Base-by-base conservation (phyloP, 2,329 filamentous ascomycete species). In the Talaromyces amestolkiae region DNA sequence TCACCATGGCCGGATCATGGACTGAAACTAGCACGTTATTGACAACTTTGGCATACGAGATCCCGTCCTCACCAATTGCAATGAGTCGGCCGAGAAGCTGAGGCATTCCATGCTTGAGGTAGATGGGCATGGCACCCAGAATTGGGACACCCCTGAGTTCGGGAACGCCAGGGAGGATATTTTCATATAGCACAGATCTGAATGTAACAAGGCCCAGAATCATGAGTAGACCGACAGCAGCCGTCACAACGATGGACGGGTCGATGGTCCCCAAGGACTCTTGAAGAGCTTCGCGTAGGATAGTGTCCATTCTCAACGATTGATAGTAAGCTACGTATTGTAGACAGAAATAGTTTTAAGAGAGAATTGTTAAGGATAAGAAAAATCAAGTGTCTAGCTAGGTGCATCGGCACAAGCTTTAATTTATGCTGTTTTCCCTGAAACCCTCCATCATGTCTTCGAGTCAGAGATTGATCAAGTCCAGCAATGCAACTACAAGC, bases 71-170 rank as follows among this genome's bases (percentile, higher is more conserved):
- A 19, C 61, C 61, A 41, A 51, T 39, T 33, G 61, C 61, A 33
- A 63, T 63, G 15, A 56, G 61, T 43, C 35, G 56, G 0, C 61
- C 39, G 15, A 63, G 61, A 41, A 63, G 49, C 8, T 63, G 45
- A 27, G 61, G 61, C 61, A 63, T 63, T 54, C 61, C 61, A 45
- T 63, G 47, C 37, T 63, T 56, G 61, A 63, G 47, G 41, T 63
- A 63, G 47, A 63, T 63, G 3, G 61, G 61, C 61, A 63, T 63
- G 17, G 61, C 61, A 31, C 61, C 61, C 13, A 63, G 41, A 19
- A 63, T 33, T 6, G 61, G 49, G 15, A 63, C 61, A 35, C 61
- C 61, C 22, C 33, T 47, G 49, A 63, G 47, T 33, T 63, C n/a
- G 31, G 61, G 61, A 33, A 63, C 47, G 17, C 47, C 61, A 56